phyloP scores from a whole-genome alignment of 257 asterid species.

The Handroanthus guayacan region DNA sequence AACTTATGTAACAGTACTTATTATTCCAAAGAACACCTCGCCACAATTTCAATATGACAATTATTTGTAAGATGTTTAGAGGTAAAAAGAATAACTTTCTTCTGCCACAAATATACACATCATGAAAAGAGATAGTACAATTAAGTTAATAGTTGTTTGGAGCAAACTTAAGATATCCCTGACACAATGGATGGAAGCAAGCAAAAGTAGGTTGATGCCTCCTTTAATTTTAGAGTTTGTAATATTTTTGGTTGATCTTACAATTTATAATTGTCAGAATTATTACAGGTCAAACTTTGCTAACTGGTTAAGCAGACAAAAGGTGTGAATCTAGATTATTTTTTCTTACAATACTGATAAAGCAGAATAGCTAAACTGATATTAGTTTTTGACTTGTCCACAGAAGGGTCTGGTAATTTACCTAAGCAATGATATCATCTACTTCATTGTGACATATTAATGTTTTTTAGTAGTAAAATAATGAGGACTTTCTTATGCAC shows the following conservation, averaged over 20 bases:
- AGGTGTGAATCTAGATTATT: conserved; percentile 48
- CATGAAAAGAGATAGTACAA: background rate
- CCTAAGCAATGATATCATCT: conserved; percentile 35
- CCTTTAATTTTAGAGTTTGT: conserved; percentile 15
- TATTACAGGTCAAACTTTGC: conserved; percentile 53
- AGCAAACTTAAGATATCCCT: conserved; percentile 23
- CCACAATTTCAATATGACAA: conserved; percentile 14
- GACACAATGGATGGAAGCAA: conserved; percentile 41
- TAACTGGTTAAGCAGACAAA: conserved; percentile 28
- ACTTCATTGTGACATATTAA: background rate
- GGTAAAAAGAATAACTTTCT: conserved; percentile 3
- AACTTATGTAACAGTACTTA: conserved; percentile 26
- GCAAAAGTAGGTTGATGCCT: conserved; percentile 36
- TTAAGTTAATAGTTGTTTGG: background rate
- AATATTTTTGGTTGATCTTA: conserved; percentile 30
- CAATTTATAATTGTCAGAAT: conserved; percentile 38
- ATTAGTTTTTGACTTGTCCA: conserved; percentile 18
- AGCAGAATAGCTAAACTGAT: conserved; percentile 29
- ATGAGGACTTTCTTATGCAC: background rate
- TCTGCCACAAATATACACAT: conserved; percentile 2
- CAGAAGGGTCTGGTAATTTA: conserved; percentile 20
- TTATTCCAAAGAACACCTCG: conserved; percentile 14
- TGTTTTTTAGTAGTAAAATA: conserved; percentile 1
- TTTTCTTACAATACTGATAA: conserved; percentile 30
- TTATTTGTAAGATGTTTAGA: conserved; percentile 18